Evolutionary conservation across 805 yeast genomes (phyloP).

Genomic region (Candida koratica): DNA sequence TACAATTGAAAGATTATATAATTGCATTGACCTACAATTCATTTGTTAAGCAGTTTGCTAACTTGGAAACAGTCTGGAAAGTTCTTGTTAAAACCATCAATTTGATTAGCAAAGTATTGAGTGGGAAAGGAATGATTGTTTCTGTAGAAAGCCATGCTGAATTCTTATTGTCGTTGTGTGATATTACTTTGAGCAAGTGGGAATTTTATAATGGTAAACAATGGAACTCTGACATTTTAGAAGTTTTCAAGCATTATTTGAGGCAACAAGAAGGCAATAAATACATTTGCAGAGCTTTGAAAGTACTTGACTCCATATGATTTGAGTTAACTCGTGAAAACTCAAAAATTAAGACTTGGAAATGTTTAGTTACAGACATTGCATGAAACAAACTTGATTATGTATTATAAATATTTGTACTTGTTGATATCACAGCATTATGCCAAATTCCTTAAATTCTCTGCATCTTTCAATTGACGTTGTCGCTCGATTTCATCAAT

Average conservation of each 20-base stretch:
- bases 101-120: background rate
- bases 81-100: background rate
- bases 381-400: too few species aligned
- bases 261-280: background rate
- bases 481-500: slow-evolving; percentile 77
- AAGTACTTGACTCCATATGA: slow-evolving; percentile 1
- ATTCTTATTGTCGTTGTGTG: slow-evolving; percentile 8
- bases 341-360: too few species aligned
- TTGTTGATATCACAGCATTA: too few species aligned
- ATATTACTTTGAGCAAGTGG: slow-evolving; percentile 11
- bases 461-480: slow-evolving; percentile 64
- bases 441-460: slow-evolving; percentile 48
- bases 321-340: too few species aligned
- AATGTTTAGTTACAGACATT: too few species aligned
- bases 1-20: slow-evolving; percentile 17
- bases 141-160: slow-evolving; percentile 5
- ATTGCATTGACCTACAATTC: slow-evolving; percentile 16
- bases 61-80: slow-evolving; percentile 14
- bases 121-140: slow-evolving; percentile 3
- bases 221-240: slow-evolving; percentile 6
- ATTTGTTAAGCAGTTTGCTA: slow-evolving; percentile 13
- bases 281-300: slow-evolving; percentile 5
- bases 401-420: too few species aligned
- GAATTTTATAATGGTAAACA: slow-evolving; percentile 3
- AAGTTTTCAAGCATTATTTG: slow-evolving; percentile 1